Evolutionary conservation across 345 rosid species (phyloP).

Genomic region (Erysimum cheiranthoides): DNA sequence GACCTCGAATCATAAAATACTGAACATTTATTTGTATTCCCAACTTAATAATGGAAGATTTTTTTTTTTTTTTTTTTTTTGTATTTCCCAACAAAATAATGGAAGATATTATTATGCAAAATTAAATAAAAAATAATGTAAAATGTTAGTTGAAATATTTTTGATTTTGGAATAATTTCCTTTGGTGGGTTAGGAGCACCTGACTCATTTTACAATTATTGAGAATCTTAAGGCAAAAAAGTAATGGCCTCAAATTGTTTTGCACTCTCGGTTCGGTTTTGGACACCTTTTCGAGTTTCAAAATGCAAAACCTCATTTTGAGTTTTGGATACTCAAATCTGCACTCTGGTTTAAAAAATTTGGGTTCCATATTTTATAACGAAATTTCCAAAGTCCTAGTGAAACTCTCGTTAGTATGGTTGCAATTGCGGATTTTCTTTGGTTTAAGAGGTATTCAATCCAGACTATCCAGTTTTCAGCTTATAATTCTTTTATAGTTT

Average conservation of each 20-base stretch:
- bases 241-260: constrained; percentile 1
- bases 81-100: constrained; percentile 21
- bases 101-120: constrained; percentile 7
- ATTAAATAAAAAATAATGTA: constrained; percentile 11
- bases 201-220: constrained; percentile 37
- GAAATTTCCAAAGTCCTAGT: background rate
- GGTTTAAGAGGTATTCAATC: background rate
- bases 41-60: constrained; percentile 31
- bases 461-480: too few relatives aligned
- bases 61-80: too few relatives aligned
- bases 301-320: background rate
- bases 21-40: background rate
- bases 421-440: background rate
- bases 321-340: background rate
- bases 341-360: too few relatives aligned
- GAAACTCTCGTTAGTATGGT: background rate
- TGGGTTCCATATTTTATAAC: background rate
- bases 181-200: constrained; percentile 39
- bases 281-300: background rate
- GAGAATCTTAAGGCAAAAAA: constrained; percentile 29
- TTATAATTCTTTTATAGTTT: too few relatives aligned
- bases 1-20: constrained; percentile 1
- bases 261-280: background rate
- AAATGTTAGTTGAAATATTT: constrained; percentile 31
- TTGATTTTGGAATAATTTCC: constrained; percentile 30